Evolutionary conservation across 495 filamentous ascomycete genomes (phyloP), one percentile per base, ranked within the genome.

Genomic region (Chaetomium cochliodes): DNA sequence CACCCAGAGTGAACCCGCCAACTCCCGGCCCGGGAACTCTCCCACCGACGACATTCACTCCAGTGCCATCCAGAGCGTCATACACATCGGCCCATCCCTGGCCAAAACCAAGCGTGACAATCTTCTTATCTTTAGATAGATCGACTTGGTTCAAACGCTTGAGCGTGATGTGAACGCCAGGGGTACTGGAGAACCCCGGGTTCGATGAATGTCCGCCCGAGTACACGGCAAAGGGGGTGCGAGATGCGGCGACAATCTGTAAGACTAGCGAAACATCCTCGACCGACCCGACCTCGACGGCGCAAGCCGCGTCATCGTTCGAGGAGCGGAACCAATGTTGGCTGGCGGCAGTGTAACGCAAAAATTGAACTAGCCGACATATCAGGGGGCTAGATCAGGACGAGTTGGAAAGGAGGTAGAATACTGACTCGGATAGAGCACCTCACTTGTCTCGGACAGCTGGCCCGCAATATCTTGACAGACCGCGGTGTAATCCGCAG

Each of bases 41-140:
- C 3, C 71, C 71, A 12, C 71, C 71, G 1, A 70, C 71, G 5
- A 72, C 64, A 25, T 70, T 74, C n/a, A 53, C 25, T 2, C 67
- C 70, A 1, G 62, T 53, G 6, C 52, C 60, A 20, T 66, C 65
- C 2, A 73, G 39, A 8, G 55, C 58, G 7, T 58, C 28, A 49
- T 66, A 73, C 1, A 71, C 65, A 52, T 73, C 67, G 2, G 37
- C 28, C 71, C 71, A 73, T n/a, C 18, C 42, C 64, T 54, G 55
- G 0, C 71, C 71, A 7, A 70, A 69, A 9, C 83, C 84, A 44
- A 86, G 66, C 6, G 74, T 79, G 12, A 76, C 82, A 0, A 80
- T 81, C 23, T 76, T 72, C 11, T 74, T 76, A 52, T 76, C 69
- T 8, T 30, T 54, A 13, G 74, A 70, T 42, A 78, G 42, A 16